Conservation (phyloP, 352 stramenopile genomes). For the Phytophthora fragariae region DNA sequence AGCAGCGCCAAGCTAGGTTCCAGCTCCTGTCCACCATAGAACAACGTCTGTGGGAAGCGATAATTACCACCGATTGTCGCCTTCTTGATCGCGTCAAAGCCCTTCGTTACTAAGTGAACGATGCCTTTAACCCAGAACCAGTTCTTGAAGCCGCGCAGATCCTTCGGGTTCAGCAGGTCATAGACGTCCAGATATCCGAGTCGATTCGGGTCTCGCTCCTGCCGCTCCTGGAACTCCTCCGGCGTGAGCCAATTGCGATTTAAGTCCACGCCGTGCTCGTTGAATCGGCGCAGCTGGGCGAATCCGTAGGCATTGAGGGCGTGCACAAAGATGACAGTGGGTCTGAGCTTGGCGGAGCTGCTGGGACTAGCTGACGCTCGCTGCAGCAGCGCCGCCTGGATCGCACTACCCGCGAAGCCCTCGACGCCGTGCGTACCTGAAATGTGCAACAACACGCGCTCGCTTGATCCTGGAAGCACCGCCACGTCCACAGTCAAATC, state of each 20-base stretch:
- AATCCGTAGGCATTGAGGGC: conserved; percentile 95
- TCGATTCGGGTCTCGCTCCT: conserved; percentile 74
- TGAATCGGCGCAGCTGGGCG: conserved; percentile 85
- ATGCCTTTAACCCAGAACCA: conserved; percentile 63
- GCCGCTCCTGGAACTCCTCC: conserved; percentile 56
- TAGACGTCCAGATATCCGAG: conserved; percentile 81
- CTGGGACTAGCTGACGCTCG: conserved; percentile 19
- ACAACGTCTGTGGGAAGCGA: conserved; percentile 81
- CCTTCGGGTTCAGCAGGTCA: conserved; percentile 70
- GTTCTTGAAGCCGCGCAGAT: conserved; percentile 33
- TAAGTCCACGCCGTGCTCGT: conserved; percentile 95
- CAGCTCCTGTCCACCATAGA: conserved; percentile 84
- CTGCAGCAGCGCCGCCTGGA: conserved; percentile 67
- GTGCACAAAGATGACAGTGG: conserved; percentile 93
- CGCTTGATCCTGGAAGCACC: conserved; percentile 51
- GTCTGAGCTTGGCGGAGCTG: conserved; percentile 25
- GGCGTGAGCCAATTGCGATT: conserved; percentile 91
- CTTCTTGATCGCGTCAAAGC: conserved; percentile 75
- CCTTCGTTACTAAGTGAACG: conserved; percentile 45
- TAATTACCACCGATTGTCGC: conserved; percentile 92
- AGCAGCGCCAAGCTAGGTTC: conserved; percentile 77
- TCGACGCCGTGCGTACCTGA: conserved; percentile 87
- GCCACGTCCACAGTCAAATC: conserved; percentile 78
- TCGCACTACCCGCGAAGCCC: conserved; percentile 84
- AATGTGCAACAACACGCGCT: conserved; percentile 77